These are phyloP conservation scores for Pichia sporocuriosa DNA, from an alignment of 805 yeast species.

Conservation along the genomic window DNA sequence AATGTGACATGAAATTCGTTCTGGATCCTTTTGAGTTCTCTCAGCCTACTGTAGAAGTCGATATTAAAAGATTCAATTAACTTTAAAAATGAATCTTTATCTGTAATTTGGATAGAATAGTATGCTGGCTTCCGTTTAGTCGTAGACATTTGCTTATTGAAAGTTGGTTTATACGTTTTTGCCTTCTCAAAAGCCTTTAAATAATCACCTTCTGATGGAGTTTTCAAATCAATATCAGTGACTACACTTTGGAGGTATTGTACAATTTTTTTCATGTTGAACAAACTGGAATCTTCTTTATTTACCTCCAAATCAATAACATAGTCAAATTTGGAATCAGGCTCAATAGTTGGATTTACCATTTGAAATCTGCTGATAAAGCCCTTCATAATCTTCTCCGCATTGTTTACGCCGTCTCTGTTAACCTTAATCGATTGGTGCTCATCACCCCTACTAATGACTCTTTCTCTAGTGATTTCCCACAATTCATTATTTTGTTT, in stretches of 20 bases:
- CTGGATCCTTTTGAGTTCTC: constrained; percentile 37
- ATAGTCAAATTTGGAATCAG: constrained; percentile 63
- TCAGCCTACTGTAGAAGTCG: constrained; percentile 16
- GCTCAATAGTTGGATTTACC: constrained; percentile 37
- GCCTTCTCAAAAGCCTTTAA: constrained; percentile 47
- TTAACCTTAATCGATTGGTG: constrained; percentile 72
- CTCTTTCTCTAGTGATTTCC: constrained; percentile 52
- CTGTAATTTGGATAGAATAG: constrained; percentile 37
- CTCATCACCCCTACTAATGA: constrained; percentile 69
- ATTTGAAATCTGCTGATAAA: constrained; percentile 67
- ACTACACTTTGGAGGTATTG: constrained; percentile 32
- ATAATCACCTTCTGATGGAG: constrained; percentile 39
- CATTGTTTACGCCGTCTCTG: constrained; percentile 40
- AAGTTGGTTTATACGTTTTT: constrained; percentile 45
- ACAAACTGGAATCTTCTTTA: constrained; percentile 37
- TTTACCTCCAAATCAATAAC: constrained; percentile 51
- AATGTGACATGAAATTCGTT: constrained; percentile 61
- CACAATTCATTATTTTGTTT: constrained; percentile 31
- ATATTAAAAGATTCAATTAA: neutral
- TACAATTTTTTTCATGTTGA: constrained; percentile 43
- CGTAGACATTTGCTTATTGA: constrained; percentile 30
- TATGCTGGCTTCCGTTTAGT: constrained; percentile 32
- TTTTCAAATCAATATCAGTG: constrained; percentile 34
- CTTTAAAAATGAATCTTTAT: constrained; percentile 2
- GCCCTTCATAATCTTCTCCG: constrained; percentile 62